phyloP scores from a whole-genome alignment of 169 alveolate species.

The Babesia caballi region DNA sequence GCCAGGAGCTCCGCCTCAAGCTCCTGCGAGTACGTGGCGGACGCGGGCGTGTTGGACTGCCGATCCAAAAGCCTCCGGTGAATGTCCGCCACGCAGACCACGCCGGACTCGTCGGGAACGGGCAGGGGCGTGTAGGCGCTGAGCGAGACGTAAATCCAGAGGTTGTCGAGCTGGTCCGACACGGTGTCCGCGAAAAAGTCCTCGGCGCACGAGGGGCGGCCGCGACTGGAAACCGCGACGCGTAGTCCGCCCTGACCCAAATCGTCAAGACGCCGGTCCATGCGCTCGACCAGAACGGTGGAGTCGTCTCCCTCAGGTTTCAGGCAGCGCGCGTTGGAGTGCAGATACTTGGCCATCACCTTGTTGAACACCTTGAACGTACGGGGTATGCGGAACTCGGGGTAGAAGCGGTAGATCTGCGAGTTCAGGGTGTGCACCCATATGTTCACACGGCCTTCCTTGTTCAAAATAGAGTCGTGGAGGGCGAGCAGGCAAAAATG shows the following conservation, averaged over 20 bases:
- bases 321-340: constrained; percentile 37
- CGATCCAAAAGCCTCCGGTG: constrained; percentile 9
- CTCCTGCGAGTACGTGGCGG: constrained; percentile 41
- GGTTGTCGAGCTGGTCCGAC: neutral
- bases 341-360: constrained; percentile 63
- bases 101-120: constrained; percentile 20
- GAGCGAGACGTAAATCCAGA: constrained; percentile 34
- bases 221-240: constrained; percentile 42
- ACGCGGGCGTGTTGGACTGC: neutral
- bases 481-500: constrained; percentile 70
- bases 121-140: constrained; percentile 1
- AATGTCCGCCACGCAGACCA: constrained; percentile 26
- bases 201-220: neutral
- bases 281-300: constrained; percentile 41
- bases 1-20: constrained; percentile 4
- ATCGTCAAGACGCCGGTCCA: constrained; percentile 13
- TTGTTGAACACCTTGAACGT: constrained; percentile 74
- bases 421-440: constrained; percentile 69
- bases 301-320: constrained; percentile 52
- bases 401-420: constrained; percentile 55
- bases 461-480: constrained; percentile 73
- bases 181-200: constrained; percentile 2
- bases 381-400: constrained; percentile 74
- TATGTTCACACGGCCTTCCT: constrained; percentile 61
- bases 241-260: constrained; percentile 24